Evolutionary conservation across 306 rosid genomes (phyloP).

Genomic region (Morella rubra): DNA sequence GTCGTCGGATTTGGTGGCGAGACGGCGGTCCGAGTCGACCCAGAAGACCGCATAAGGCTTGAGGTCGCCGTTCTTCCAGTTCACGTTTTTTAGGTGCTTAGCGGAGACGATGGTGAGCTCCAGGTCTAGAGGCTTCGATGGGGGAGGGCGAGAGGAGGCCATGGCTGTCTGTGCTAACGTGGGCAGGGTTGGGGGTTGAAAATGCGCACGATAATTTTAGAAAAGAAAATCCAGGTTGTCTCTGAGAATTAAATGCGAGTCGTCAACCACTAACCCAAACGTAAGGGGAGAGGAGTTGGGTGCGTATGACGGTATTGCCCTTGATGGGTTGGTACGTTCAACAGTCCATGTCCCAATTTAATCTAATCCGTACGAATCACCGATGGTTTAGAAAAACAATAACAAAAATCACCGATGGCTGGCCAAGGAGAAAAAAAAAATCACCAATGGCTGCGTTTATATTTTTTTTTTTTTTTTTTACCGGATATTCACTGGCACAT

Average conservation of each 20-base stretch:
- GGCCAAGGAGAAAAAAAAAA: too few species aligned
- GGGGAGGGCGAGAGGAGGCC: slow-evolving; percentile 77
- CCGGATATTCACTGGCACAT: too few species aligned
- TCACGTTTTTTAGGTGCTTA: slow-evolving; percentile 87
- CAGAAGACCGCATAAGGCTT: slow-evolving; percentile 85
- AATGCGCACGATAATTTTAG: too few species aligned
- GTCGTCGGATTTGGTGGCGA: slow-evolving; percentile 87
- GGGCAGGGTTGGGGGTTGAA: slow-evolving; percentile 3
- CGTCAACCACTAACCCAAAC: too few species aligned
- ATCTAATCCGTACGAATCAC: too few species aligned
- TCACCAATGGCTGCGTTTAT: too few species aligned
- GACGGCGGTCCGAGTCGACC: slow-evolving; percentile 76
- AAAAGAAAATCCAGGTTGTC: too few species aligned
- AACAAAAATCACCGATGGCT: too few species aligned
- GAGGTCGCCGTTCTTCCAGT: slow-evolving; percentile 83
- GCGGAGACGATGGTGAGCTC: slow-evolving; percentile 79
- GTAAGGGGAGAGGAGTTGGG: background rate
- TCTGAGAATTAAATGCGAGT: too few species aligned
- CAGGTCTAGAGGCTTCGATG: slow-evolving; percentile 61
- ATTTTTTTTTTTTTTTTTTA: too few species aligned
- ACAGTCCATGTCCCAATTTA: background rate
- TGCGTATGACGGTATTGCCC: background rate
- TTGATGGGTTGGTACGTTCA: background rate
- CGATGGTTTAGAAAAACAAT: too few species aligned
- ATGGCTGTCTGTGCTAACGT: slow-evolving; percentile 27